phyloP scores from a whole-genome alignment of 495 filamentous ascomycete species.

The Penicillium simplicissimum region DNA sequence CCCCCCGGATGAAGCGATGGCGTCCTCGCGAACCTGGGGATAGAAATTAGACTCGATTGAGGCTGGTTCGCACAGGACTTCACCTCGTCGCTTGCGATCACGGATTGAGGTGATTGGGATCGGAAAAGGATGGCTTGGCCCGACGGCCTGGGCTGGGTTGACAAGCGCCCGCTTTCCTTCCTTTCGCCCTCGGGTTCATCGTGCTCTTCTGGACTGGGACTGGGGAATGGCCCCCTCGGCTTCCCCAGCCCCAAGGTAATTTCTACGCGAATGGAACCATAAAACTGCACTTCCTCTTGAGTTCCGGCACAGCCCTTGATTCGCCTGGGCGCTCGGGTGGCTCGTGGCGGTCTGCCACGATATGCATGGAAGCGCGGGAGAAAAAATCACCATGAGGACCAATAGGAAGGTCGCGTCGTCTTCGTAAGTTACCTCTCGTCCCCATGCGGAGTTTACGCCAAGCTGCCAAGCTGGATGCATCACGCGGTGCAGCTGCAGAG shows the following conservation, averaged over 20 bases:
- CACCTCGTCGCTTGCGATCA: neutral
- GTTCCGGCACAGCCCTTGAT: conserved; percentile 2
- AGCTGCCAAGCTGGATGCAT: conserved; percentile 4
- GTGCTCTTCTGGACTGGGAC: neutral
- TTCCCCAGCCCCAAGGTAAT: neutral
- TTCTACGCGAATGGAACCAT: conserved; percentile 11
- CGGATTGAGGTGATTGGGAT: neutral
- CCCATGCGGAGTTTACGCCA: neutral
- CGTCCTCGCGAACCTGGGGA: neutral
- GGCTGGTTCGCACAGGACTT: conserved; percentile 9
- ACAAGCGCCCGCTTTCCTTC: neutral
- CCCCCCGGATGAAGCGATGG: neutral
- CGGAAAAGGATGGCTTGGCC: conserved; percentile 3
- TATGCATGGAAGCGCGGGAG: conserved; percentile 40
- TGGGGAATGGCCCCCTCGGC: neutral
- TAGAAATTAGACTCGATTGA: conserved; percentile 5
- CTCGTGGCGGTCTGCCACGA: conserved; percentile 24
- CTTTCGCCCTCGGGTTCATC: neutral
- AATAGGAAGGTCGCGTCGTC: neutral
- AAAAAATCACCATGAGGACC: conserved; percentile 8
- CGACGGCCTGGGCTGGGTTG: neutral
- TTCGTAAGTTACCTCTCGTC: neutral
- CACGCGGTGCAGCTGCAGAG: conserved; percentile 15
- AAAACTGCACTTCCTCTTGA: neutral
- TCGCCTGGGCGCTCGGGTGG: conserved; percentile 11